Base-by-base conservation (phyloP, 495 filamentous ascomycete species). In the Neurospora cerealis region DNA sequence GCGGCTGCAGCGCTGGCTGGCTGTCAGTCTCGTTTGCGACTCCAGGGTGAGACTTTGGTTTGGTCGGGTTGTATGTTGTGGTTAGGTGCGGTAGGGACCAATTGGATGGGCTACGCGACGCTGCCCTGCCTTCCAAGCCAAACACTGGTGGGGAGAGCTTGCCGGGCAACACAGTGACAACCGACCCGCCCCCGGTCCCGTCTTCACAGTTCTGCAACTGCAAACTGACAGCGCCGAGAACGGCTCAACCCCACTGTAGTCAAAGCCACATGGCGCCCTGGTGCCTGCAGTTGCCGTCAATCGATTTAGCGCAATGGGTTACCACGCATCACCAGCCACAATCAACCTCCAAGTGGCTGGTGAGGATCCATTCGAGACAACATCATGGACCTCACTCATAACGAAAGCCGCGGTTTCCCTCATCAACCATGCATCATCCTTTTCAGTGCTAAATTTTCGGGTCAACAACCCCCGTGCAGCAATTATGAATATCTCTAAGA, bases 41-140 rank as follows among this genome's bases (percentile, higher is more conserved):
- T 66, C 7, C 15, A 66, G 54, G 54, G 28, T 19, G 54, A 66
- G 62, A 73, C 17, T 41, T 40, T n/a, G 36, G 66, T 8, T 32
- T 21, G 34, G 24, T 10, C 13, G 3, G 10, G 71, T 19, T 73
- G 60, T 17, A 80, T 80, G 80, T 81, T 80, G 76, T 81, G 80
- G 79, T 80, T 34, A 73, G 77, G 74, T 77, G 75, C 77, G 34
- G 69, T 36, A 70, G 19, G 28, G 39, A 46, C 37, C 69, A 17
- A 10, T 74, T 79, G 76, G 46, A 77, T 79, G 79, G 80, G 79
- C 74, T 74, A 66, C 75, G 73, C 77, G 74, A 70, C 73, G 69
- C 69, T 46, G 70, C 70, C 46, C 69, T 46, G 70, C 70, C 46
- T 28, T 62, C 21, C 54, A 34, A 62, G 34, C 54, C 28, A 62